Conservation (phyloP, 2,329 filamentous ascomycete genomes). For the Aureobasidium sp. region DNA sequence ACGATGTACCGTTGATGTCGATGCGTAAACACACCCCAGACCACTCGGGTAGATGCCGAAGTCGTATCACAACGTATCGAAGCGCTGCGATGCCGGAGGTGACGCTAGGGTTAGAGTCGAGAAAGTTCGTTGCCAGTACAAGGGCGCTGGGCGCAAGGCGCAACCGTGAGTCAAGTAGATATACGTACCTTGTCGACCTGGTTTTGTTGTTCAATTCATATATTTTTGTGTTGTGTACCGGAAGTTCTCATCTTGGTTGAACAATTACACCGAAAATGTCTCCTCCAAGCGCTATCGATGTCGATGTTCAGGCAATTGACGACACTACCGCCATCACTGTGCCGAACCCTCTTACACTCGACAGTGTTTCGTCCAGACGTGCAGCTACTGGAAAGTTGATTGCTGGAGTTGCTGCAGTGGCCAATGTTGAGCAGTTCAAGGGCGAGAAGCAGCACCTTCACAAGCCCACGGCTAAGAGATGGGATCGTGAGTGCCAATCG, state of each 20-base stretch:
- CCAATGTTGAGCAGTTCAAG: constrained; percentile 79
- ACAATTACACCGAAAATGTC: background rate
- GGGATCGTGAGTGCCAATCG: constrained; percentile 60
- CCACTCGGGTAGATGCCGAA: background rate
- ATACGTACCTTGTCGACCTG: background rate
- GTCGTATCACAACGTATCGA: background rate
- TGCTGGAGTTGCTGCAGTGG: constrained; percentile 66
- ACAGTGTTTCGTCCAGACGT: constrained; percentile 59
- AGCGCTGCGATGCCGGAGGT: constrained; percentile 7
- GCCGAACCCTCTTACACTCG: constrained; percentile 50
- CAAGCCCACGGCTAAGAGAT: constrained; percentile 72
- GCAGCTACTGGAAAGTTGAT: constrained; percentile 63
- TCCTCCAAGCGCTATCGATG: constrained; percentile 9
- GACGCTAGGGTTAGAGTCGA: background rate
- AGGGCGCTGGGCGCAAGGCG: constrained; percentile 6
- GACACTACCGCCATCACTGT: constrained; percentile 30
- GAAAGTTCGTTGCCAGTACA: background rate
- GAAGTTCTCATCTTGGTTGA: background rate
- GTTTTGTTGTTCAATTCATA: background rate
- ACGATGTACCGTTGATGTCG: background rate
- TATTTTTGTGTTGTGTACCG: background rate
- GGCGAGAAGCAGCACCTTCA: constrained; percentile 46
- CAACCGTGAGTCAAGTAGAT: background rate
- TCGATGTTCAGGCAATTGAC: constrained; percentile 7
- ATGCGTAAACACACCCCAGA: background rate